These are phyloP conservation scores for Coniferiporia sulphurascens DNA, from an alignment of 1,284 basidiomycete species.

Conservation along the genomic window DNA sequence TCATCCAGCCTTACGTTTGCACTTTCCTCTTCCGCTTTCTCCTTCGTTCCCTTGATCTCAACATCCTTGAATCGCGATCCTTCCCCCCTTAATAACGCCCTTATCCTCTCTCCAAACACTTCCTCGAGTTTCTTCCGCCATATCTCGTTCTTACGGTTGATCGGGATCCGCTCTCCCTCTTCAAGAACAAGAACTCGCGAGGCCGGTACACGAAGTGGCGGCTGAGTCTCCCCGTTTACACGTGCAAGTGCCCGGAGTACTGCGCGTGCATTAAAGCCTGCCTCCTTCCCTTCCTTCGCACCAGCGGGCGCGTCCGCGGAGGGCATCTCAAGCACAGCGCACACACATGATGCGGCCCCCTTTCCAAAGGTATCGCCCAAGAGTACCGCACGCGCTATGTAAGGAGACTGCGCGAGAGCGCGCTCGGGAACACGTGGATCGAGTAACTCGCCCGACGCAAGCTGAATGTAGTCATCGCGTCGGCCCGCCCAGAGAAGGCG, in stretches of 20 bases:
- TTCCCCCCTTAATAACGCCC: constrained; percentile 2
- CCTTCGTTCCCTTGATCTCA: background rate
- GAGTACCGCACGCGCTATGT: constrained; percentile 27
- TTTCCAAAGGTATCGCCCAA: constrained; percentile 32
- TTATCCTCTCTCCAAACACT: constrained; percentile 9
- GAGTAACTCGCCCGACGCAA: constrained; percentile 31
- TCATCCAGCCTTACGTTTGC: background rate
- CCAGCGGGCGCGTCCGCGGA: background rate
- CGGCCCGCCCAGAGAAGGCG: constrained; percentile 31
- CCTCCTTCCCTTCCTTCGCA: background rate
- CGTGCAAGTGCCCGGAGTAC: constrained; percentile 27
- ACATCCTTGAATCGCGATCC: constrained; percentile 5
- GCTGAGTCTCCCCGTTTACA: constrained; percentile 29
- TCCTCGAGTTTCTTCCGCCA: constrained; percentile 32
- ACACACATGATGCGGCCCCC: constrained; percentile 29
- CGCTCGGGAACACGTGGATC: constrained; percentile 30
- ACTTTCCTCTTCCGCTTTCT: background rate
- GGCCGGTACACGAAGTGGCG: constrained; percentile 33
- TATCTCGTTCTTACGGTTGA: constrained; percentile 30
- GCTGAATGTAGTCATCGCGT: constrained; percentile 33
- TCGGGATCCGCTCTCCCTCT: constrained; percentile 27
- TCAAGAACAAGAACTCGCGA: constrained; percentile 28
- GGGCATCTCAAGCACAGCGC: constrained; percentile 29
- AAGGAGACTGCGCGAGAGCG: constrained; percentile 24
- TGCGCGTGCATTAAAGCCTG: constrained; percentile 15